A percentile compares a stretch with the other conserved stretches of the same genome.
These are phyloP conservation scores for Botrytis galanthina DNA, from an alignment of 2,329 filamentous ascomycete species.

Conservation along the genomic window DNA sequence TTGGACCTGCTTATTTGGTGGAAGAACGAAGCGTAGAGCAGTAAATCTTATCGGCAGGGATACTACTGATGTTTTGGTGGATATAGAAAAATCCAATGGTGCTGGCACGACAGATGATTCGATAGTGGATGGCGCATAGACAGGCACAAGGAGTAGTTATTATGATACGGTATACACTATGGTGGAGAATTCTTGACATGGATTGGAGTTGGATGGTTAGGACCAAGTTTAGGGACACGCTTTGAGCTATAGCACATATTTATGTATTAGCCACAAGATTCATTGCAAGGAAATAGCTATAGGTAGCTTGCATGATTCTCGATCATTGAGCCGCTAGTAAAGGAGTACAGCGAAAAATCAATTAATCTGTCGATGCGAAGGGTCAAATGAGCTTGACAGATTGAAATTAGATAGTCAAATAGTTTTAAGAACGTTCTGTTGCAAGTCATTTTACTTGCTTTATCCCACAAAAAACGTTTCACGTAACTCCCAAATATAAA, in stretches of 20 bases:
- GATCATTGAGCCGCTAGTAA: not conserved
- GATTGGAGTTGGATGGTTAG: not conserved
- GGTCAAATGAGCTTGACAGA: not conserved
- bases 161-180: not conserved
- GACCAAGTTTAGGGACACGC: not conserved
- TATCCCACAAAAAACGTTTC: not conserved
- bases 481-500: not conserved
- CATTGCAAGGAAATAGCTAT: not conserved
- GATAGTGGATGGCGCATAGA: not conserved
- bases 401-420: not conserved
- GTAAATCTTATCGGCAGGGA: not conserved
- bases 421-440: not conserved
- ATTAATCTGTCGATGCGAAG: not conserved
- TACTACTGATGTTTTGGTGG: not conserved
- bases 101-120: not conserved
- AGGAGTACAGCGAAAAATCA: not conserved
- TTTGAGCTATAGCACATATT: not conserved
- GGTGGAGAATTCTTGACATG: not conserved
- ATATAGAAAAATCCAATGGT: not conserved
- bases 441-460: not conserved
- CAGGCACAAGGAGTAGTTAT: too few species aligned
- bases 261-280: not conserved
- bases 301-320: not conserved
- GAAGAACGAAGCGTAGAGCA: conserved; percentile 17
- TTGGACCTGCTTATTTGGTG: conserved; percentile 85